phyloP scores from a whole-genome alignment of 2,329 filamentous ascomycete genomes.

The Hymenoscyphus repandus region DNA sequence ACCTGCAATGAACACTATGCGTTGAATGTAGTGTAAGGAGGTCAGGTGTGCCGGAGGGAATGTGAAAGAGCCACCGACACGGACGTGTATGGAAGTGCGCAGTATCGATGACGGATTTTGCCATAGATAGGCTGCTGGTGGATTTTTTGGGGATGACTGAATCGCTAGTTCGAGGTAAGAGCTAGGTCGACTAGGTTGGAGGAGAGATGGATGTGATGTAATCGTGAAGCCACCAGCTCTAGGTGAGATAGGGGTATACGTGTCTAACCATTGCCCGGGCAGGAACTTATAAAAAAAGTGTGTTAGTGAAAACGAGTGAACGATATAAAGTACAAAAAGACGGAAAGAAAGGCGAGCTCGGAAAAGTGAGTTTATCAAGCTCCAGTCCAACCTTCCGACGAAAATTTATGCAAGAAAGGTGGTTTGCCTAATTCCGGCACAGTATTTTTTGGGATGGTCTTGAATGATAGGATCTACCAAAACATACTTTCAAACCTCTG shows the following conservation, averaged over 20 bases:
- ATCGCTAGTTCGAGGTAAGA: conserved; percentile 72
- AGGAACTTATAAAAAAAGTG: conserved; percentile 51
- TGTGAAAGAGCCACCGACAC: conserved; percentile 75
- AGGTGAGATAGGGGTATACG: conserved; percentile 62
- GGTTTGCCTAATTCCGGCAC: no score
- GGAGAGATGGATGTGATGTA: conserved; percentile 60
- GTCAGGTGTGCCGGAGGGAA: conserved; percentile 55
- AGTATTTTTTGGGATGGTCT: not conserved
- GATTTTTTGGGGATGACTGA: conserved; percentile 65
- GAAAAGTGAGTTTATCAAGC: no score
- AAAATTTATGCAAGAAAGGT: no score
- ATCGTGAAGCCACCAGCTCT: conserved; percentile 85
- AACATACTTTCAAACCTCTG: conserved; percentile 39
- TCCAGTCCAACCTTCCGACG: no score
- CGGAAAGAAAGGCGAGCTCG: no score
- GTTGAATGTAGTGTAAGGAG: conserved; percentile 39
- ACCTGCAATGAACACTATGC: conserved; percentile 59
- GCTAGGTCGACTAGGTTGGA: conserved; percentile 43
- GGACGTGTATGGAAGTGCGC: conserved; percentile 54
- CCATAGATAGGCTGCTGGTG: conserved; percentile 75
- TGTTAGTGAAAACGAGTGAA: not conserved
- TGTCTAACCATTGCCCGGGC: conserved; percentile 85
- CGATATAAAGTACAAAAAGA: no score
- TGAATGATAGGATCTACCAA: not conserved
- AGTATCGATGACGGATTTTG: conserved; percentile 49